A percentile compares a stretch with the other conserved stretches of the same genome.
These are phyloP conservation scores for Chlorella variabilis DNA, from an alignment of 163 green algal genomes.

Conservation along the genomic window DNA sequence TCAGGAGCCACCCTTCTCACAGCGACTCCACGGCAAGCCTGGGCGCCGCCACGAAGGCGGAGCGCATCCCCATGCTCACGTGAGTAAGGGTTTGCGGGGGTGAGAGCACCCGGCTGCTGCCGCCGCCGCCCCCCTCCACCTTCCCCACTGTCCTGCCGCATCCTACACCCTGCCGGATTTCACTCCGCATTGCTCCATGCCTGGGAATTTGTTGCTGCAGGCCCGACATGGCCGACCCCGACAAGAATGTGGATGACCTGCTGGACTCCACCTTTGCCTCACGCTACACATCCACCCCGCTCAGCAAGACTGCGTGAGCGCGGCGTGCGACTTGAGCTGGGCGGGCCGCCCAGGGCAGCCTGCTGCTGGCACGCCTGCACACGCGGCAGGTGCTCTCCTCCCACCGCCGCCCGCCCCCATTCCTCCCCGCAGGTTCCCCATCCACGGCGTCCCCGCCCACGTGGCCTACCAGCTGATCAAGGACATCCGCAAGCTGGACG, in stretches of 20 bases:
- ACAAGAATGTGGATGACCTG: not conserved
- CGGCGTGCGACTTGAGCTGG: no score
- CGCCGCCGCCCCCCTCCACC: no score
- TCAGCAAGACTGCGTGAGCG: not conserved
- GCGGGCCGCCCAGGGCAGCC: no score
- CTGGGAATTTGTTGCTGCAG: not conserved
- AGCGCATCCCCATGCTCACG: no score
- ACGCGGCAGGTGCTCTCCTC: not conserved
- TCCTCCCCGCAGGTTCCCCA: slow-evolving; percentile 49
- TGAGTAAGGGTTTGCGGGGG: no score
- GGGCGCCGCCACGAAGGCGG: no score
- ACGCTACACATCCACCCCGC: slow-evolving; percentile 25
- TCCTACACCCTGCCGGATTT: no score
- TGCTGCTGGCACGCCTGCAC: not conserved
- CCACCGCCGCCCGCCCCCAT: not conserved
- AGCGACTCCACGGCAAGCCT: no score
- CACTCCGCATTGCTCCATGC: no score
- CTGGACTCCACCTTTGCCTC: slow-evolving; percentile 54
- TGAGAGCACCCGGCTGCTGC: no score
- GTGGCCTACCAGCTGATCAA: slow-evolving; percentile 70
- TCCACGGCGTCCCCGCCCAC: slow-evolving; percentile 44
- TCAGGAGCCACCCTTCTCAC: no score
- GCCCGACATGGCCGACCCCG: slow-evolving; percentile 4
- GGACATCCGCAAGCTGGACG: slow-evolving; percentile 71
- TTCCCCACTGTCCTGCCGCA: no score